Evolutionary conservation across 768 basidiomycete genomes (phyloP), one percentile per base, ranked within the genome.

Genomic region (Mycena galopus): DNA sequence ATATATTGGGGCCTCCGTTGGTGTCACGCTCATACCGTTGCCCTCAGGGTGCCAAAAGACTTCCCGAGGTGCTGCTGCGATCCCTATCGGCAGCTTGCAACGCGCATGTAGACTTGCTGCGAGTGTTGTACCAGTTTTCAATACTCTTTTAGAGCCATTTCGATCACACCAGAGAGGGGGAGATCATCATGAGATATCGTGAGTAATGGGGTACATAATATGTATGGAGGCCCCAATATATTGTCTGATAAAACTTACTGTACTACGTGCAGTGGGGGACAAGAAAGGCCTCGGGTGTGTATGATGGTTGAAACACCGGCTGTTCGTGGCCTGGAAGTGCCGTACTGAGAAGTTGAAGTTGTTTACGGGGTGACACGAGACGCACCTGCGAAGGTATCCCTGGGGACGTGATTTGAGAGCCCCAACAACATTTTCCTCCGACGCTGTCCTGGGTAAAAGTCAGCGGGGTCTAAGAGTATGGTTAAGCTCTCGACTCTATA

Each of bases 321-420:
- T 61, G 32, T 42, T 66, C 55, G 51, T 56, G 65, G 53, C 65
- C 53, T 53, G 61, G 65, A 57, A 23, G 65, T 68, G 58, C 67
- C 59, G 67, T 68, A 58, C 67, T 30, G 67, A 68, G 67, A 68
- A 30, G 67, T 58, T 68, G 57, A 68, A 68, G 67, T 68, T 27
- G 50, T n/a, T 7, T 10, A 30, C 8, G 47, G 58, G 32, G 47
- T 11, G 16, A 35, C 32, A n/a, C 35, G 42, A 61, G 21, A 47
- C 33, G 67, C 25, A 30, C 67, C 59, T 17, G 30, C 32, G 8
- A 67, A 23, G 65, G 55, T 14, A 55, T 65, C 64, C 64, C 64
- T 23, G 25, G 53, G 27, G 39, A 42, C 33, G 55, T 17, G 33
- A 44, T 57, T 64, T 44, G 60, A 44, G 32, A 47, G 14, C 55